Evolutionary conservation across 176 grass and related monocot species (phyloP).

Genomic region (Dactylis glomerata): DNA sequence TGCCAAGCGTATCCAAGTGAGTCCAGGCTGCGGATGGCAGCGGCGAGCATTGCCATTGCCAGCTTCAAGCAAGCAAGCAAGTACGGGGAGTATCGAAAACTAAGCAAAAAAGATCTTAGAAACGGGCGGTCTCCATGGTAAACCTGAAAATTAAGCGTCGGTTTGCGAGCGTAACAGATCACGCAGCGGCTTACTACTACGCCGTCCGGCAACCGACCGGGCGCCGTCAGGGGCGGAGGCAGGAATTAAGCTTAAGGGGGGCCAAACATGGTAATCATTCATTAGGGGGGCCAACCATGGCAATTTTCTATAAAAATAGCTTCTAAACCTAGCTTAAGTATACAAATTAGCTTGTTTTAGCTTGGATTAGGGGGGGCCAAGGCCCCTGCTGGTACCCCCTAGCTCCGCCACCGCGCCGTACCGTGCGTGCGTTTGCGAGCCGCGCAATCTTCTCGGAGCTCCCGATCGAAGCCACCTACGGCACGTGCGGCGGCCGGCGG

Average conservation of each 20-base stretch:
- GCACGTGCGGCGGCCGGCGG: no score
- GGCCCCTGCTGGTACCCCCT: no score
- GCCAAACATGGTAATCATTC: no score
- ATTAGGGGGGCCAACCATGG: no score
- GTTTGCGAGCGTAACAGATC: neutral
- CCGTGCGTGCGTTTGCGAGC: neutral
- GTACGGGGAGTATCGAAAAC: neutral
- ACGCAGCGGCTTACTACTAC: neutral
- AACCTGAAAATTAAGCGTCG: neutral
- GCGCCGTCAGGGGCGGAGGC: no score
- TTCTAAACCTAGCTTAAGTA: no score
- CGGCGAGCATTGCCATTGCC: neutral
- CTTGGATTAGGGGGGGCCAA: no score
- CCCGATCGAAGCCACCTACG: conserved; percentile 22
- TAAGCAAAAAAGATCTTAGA: neutral
- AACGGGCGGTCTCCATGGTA: neutral
- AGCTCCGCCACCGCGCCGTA: no score
- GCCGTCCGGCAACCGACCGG: conserved; percentile 10
- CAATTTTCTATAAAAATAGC: no score
- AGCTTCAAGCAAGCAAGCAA: neutral
- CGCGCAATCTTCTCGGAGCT: neutral
- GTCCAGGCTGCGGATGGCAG: neutral
- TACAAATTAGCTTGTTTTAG: no score
- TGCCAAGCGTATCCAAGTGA: neutral
- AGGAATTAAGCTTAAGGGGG: no score